A percentile compares a stretch with the other conserved stretches of the same genome.
Evolutionary conservation across 352 stramenopile species (phyloP).

Genomic region (Pythium brassicae): DNA sequence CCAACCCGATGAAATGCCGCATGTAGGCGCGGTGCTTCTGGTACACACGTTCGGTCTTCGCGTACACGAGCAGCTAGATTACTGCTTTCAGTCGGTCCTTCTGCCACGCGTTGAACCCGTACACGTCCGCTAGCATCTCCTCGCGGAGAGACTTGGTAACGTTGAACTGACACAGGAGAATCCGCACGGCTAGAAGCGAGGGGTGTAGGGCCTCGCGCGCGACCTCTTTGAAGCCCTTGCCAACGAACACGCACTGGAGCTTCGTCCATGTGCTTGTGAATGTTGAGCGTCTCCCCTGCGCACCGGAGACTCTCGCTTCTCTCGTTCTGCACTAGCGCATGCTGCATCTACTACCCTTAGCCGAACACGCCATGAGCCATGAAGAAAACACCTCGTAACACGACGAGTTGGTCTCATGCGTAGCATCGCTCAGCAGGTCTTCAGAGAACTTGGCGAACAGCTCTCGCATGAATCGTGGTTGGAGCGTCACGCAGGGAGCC

Average conservation of each 20-base stretch:
- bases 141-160: slow-evolving; percentile 17
- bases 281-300: slow-evolving; percentile 17
- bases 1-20: neutral
- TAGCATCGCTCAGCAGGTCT: no score
- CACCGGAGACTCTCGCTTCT: slow-evolving; percentile 8
- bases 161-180: slow-evolving; percentile 27
- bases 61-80: slow-evolving; percentile 16
- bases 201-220: slow-evolving; percentile 3
- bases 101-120: slow-evolving; percentile 15
- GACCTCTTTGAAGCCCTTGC: slow-evolving; percentile 27
- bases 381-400: no score
- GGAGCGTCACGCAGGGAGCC: no score
- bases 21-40: slow-evolving; percentile 9
- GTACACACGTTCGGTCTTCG: slow-evolving; percentile 5
- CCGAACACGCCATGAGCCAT: no score
- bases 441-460: no score
- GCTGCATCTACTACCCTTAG: slow-evolving; percentile 15
- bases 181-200: slow-evolving; percentile 4
- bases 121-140: slow-evolving; percentile 9
- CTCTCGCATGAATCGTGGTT: no score
- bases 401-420: no score
- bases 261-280: slow-evolving; percentile 12
- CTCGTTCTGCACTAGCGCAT: slow-evolving; percentile 19
- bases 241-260: slow-evolving; percentile 18
- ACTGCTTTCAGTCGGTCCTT: slow-evolving; percentile 13